Evolutionary conservation across 345 rosid species (phyloP), one percentile per base, ranked within the genome.

Genomic region (rapeseed (Brassica napus)): DNA sequence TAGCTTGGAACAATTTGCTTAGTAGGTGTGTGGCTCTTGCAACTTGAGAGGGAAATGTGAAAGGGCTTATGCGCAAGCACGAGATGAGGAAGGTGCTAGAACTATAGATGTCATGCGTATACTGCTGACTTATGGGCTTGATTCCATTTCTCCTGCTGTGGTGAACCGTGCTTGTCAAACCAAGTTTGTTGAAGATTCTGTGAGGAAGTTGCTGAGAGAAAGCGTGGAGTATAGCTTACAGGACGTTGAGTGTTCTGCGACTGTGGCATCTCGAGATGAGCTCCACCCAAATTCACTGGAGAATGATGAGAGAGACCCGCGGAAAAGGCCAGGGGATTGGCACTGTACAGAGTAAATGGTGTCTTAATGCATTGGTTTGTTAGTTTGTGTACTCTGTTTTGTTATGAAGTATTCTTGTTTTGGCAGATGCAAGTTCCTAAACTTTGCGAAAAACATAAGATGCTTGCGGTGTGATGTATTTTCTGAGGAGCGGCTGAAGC

Each of bases 21-120:
- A 35, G 76, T 81, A 91, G 97, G 94, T 90, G 74, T 92, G 98
- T 86, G 87, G 98, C 82, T 84, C 91, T 80, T 94, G 97, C 85
- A 86, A 79, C 77, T 85, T 90, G 82, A 89, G 97, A 83, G 98
- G 95, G 72, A 86, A 87, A 77, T 92, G 97, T 84, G 97, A 90
- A 67, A 88, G 97, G 77, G 97, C 95, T 14, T 94, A 87, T 73
- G 90, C 86, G 39, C 86, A 87, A 78, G 90, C 88, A 39, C 84
- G 74, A 16, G 90, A 87, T 68, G 87, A 87, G 62, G 90, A 94
- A 85, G 88, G 86, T 72, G 92, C 84, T 47, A 82, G 87, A 72
- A 91, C 92, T 11, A 87, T 90, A 49, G 98, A 94, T 89, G 91
- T 92, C 75, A 92, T 94, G 90, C 92, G 95, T 1, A 65, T 92